Conservation (phyloP, 2,329 filamentous ascomycete genomes). For the Hypoxylon sp. region DNA sequence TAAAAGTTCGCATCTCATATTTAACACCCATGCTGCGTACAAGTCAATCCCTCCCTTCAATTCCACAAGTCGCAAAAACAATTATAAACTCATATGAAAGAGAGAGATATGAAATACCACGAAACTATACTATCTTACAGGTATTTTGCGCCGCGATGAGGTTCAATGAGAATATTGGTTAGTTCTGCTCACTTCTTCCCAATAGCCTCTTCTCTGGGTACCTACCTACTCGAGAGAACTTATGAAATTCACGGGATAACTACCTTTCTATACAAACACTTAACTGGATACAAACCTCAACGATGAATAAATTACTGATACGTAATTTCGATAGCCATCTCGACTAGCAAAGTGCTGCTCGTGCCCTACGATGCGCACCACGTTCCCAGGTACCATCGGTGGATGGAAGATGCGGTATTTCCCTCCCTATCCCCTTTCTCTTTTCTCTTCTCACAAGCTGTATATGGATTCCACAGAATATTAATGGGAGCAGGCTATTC, state of each 20-base stretch:
- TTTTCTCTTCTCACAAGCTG: background rate
- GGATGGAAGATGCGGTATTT: conserved; percentile 86
- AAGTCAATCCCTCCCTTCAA: conserved; percentile 11
- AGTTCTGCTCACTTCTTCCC: conserved; percentile 8
- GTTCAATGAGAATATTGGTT: conserved; percentile 61
- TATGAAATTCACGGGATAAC: background rate
- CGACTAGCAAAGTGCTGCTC: conserved; percentile 75
- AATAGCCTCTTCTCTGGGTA: background rate
- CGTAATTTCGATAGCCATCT: conserved; percentile 67
- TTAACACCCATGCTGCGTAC: background rate
- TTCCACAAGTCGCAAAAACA: background rate
- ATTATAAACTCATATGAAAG: background rate
- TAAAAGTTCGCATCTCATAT: conserved; percentile 5
- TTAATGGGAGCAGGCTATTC: conserved; percentile 71
- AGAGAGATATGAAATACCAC: conserved; percentile 7
- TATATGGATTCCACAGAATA: background rate
- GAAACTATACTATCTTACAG: background rate
- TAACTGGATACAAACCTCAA: too few species aligned
- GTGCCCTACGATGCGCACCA: conserved; percentile 88
- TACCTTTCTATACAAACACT: background rate
- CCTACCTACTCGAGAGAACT: background rate
- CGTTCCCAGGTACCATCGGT: conserved; percentile 85
- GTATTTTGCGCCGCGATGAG: conserved; percentile 54
- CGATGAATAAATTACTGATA: conserved; percentile 2
- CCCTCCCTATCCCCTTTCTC: conserved; percentile 3